Conservation (phyloP, 2,329 filamentous ascomycete species). For the Fusarium odoratissimum region DNA sequence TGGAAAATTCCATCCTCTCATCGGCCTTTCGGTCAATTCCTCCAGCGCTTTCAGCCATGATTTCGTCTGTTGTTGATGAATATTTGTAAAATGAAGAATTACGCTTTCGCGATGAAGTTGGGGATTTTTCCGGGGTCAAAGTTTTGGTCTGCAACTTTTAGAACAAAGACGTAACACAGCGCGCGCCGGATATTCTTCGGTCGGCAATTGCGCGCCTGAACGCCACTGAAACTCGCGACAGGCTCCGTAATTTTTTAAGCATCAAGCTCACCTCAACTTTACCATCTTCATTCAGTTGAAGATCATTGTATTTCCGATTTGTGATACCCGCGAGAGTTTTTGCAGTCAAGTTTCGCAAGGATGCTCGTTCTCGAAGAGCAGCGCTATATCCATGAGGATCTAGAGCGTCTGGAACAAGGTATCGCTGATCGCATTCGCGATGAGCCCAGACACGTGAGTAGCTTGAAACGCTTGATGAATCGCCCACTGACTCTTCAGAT, state of each 20-base stretch:
- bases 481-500: slow-evolving; percentile 65
- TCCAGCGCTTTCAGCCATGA: slow-evolving; percentile 84
- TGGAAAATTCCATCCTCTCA: slow-evolving; percentile 97
- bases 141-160: slow-evolving; percentile 43
- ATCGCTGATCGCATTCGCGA: slow-evolving; percentile 89
- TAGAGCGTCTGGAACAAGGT: slow-evolving; percentile 94
- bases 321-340: not conserved
- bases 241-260: slow-evolving; percentile 45
- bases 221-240: slow-evolving; percentile 45
- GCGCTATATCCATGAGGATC: slow-evolving; percentile 92
- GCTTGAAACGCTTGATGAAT: not conserved
- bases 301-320: not conserved
- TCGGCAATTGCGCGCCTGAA: slow-evolving; percentile 23
- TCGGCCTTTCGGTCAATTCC: slow-evolving; percentile 91
- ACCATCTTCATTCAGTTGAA: slow-evolving; percentile 6
- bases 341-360: slow-evolving; percentile 6
- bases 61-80: slow-evolving; percentile 48
- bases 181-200: slow-evolving; percentile 50
- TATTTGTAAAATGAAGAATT: not conserved
- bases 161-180: slow-evolving; percentile 19
- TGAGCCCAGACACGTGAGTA: slow-evolving; percentile 85
- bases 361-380: slow-evolving; percentile 96
- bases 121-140: slow-evolving; percentile 35
- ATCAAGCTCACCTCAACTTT: slow-evolving; percentile 32
- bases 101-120: slow-evolving; percentile 29